These are phyloP conservation scores for Talaromyces nanjingensis DNA, from an alignment of 495 filamentous ascomycete species.

Conservation along the genomic window DNA sequence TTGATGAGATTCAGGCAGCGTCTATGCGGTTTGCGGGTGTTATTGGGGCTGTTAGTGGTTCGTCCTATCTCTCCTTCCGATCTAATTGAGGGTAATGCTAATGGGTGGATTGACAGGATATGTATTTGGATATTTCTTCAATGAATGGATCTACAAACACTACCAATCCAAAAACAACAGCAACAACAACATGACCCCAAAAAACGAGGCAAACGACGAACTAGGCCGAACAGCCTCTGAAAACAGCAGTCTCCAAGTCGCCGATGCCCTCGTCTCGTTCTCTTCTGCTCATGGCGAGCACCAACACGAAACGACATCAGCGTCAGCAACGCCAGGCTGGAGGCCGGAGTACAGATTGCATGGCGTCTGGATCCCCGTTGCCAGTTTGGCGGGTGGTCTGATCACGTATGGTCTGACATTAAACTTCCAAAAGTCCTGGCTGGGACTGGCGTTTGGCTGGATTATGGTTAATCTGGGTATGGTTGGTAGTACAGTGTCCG, in stretches of 20 bases:
- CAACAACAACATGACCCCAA: background rate
- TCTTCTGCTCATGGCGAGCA: background rate
- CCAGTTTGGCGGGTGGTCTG: conserved; percentile 24
- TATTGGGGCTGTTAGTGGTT: conserved; percentile 27
- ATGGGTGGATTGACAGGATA: conserved; percentile 16
- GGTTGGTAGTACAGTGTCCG: conserved; percentile 31
- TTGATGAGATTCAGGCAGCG: conserved; percentile 28
- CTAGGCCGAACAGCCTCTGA: background rate
- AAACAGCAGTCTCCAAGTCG: conserved; percentile 2
- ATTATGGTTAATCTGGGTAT: conserved; percentile 33
- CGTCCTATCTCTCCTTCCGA: background rate
- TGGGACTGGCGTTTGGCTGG: conserved; percentile 34
- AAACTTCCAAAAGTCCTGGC: conserved; percentile 30
- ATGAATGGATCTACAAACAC: conserved; percentile 28
- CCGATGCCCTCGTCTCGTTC: background rate
- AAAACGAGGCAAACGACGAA: background rate
- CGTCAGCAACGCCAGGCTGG: conserved; percentile 15
- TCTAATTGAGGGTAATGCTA: background rate
- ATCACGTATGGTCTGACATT: conserved; percentile 31
- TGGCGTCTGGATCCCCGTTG: conserved; percentile 29
- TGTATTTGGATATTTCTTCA: conserved; percentile 28
- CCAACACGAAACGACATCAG: background rate
- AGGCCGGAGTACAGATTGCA: conserved; percentile 28
- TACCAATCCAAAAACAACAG: conserved; percentile 10
- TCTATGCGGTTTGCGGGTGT: conserved; percentile 34